Evolutionary conservation across 768 basidiomycete genomes (phyloP).

Genomic region (Amanita fuliginea): DNA sequence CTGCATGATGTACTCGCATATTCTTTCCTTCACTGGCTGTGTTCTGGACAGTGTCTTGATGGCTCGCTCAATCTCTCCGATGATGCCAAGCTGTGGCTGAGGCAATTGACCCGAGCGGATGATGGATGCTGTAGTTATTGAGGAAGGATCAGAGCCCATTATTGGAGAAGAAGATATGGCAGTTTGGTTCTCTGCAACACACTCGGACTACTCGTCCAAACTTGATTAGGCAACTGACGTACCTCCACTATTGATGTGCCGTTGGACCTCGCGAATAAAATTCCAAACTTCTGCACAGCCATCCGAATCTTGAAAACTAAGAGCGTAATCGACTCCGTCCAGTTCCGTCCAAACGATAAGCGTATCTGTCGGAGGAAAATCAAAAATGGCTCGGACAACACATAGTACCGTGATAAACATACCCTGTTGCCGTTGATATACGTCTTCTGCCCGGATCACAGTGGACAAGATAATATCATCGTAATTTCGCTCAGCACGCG

Average conservation of each 20-base stretch:
- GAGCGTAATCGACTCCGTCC: constrained; percentile 86
- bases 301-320: constrained; percentile 94
- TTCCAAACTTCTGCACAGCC: constrained; percentile 97
- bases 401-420: constrained; percentile 16
- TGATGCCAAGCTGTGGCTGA: constrained; percentile 62
- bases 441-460: constrained; percentile 73
- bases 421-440: constrained; percentile 86
- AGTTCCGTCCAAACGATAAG: constrained; percentile 99
- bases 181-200: constrained; percentile 31
- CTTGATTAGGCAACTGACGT: constrained; percentile 15
- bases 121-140: constrained; percentile 48
- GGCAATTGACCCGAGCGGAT: constrained; percentile 69
- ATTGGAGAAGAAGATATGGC: constrained; percentile 51
- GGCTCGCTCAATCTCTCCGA: constrained; percentile 68
- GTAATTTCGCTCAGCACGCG: constrained; percentile 69
- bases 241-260: constrained; percentile 65
- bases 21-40: constrained; percentile 65
- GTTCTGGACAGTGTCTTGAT: constrained; percentile 69
- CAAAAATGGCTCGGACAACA: constrained; percentile 6
- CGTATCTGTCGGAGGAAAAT: constrained; percentile 56
- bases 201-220: constrained; percentile 8
- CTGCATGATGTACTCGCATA: constrained; percentile 81
- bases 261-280: constrained; percentile 88
- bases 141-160: constrained; percentile 41
- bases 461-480: constrained; percentile 67